A percentile compares a stretch with the other conserved stretches of the same genome.
phyloP scores from a whole-genome alignment of 108 stramenopile genomes.

The Aurantiochytrium sp. region DNA sequence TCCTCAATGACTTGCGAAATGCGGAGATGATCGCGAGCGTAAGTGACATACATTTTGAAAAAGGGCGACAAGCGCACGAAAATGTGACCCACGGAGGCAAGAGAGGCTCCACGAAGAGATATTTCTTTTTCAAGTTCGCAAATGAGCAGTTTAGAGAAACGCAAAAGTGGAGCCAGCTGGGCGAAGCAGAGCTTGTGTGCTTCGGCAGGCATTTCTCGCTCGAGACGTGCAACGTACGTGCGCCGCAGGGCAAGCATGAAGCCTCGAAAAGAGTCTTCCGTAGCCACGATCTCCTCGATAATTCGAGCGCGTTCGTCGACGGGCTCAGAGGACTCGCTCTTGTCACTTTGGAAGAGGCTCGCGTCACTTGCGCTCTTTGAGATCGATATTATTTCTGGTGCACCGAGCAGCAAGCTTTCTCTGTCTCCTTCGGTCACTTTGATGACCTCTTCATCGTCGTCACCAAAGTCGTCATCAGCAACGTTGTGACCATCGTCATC shows the following conservation, averaged over 20 bases:
- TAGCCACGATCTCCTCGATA: background rate
- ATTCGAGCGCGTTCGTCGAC: background rate
- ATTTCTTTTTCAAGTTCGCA: background rate
- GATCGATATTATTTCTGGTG: too few relatives aligned
- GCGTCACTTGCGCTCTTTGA: background rate
- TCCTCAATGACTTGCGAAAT: background rate
- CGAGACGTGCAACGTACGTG: background rate
- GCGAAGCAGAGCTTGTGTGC: background rate
- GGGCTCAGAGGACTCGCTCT: background rate
- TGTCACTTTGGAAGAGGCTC: background rate
- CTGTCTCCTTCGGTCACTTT: too few relatives aligned
- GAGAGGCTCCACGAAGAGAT: background rate
- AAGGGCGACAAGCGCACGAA: background rate
- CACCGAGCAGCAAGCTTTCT: too few relatives aligned
- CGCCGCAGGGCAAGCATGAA: background rate
- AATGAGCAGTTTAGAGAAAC: background rate
- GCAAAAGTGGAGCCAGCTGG: background rate
- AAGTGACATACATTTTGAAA: constrained; percentile 4
- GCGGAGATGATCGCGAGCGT: background rate
- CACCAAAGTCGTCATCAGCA: too few relatives aligned
- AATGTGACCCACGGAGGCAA: background rate
- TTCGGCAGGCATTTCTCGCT: background rate
- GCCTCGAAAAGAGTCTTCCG: background rate
- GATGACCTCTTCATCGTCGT: too few relatives aligned
- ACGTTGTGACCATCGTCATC: too few relatives aligned